Conservation (phyloP, 768 basidiomycete species). For the Phylloporus rhodoxanthus region DNA sequence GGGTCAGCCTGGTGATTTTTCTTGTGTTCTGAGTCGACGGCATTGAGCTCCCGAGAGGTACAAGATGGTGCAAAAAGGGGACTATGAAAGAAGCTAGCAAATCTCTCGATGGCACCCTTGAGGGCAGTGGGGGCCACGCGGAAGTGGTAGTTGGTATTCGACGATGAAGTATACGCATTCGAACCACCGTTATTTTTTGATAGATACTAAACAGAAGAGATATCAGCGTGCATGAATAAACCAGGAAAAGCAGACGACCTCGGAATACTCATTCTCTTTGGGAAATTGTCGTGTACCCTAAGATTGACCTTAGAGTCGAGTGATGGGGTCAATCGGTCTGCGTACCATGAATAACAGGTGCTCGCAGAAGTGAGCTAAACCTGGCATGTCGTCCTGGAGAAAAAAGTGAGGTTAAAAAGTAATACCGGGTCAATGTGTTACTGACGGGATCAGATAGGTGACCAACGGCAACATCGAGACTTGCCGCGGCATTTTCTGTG, state of each 20-base stretch:
- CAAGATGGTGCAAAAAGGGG: slow-evolving; percentile 84
- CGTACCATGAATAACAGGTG: slow-evolving; percentile 93
- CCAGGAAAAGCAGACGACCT: slow-evolving; percentile 39
- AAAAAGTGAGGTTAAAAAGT: neutral
- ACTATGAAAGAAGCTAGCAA: slow-evolving; percentile 86
- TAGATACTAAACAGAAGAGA: slow-evolving; percentile 45
- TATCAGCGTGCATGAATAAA: neutral
- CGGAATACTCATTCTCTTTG: slow-evolving; percentile 89
- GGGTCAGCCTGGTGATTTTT: slow-evolving; percentile 89
- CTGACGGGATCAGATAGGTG: slow-evolving; percentile 89
- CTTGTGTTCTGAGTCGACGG: slow-evolving; percentile 95
- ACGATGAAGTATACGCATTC: slow-evolving; percentile 90
- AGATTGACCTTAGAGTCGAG: neutral
- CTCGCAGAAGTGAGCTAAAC: slow-evolving; percentile 93
- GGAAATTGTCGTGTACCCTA: slow-evolving; percentile 83
- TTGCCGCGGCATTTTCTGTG: slow-evolving; percentile 92
- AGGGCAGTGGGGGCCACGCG: slow-evolving; percentile 60
- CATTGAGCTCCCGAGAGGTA: slow-evolving; percentile 85
- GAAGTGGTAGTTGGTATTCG: slow-evolving; percentile 89
- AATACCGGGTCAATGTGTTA: slow-evolving; percentile 2
- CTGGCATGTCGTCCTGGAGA: slow-evolving; percentile 76
- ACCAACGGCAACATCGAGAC: slow-evolving; percentile 90
- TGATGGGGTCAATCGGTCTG: neutral
- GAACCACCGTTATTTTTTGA: slow-evolving; percentile 80
- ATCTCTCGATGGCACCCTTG: slow-evolving; percentile 65